A percentile compares a stretch with the other conserved stretches of the same genome.
These are phyloP conservation scores for Lithocarpus polystachyus DNA, from an alignment of 306 rosid genomes.

Conservation along the genomic window DNA sequence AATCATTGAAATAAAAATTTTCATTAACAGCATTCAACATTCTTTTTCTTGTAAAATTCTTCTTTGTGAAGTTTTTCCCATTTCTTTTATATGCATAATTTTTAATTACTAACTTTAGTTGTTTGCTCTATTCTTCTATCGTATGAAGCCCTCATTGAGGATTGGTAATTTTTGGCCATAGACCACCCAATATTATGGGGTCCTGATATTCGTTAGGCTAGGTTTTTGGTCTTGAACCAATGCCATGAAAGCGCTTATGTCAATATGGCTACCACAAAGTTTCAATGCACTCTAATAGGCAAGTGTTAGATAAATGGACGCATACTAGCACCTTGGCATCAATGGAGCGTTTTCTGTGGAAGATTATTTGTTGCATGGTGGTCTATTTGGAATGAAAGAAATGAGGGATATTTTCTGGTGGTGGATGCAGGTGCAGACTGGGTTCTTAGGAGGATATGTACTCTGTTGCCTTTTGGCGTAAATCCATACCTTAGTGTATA, in stretches of 20 bases:
- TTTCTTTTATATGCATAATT: neutral
- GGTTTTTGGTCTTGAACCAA: neutral
- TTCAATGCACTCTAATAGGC: neutral
- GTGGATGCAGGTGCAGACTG: neutral
- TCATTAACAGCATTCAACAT: neutral
- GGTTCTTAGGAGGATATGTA: neutral
- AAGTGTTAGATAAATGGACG: neutral
- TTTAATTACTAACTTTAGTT: neutral
- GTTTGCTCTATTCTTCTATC: neutral
- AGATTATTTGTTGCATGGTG: neutral
- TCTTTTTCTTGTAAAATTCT: neutral
- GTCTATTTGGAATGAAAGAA: neutral
- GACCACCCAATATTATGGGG: neutral
- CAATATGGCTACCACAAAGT: neutral
- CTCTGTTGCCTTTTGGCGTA: neutral
- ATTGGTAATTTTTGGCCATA: neutral
- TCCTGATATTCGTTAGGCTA: neutral
- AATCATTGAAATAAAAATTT: neutral
- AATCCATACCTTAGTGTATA: neutral
- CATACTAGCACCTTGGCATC: neutral
- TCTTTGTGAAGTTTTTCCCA: neutral
- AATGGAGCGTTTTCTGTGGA: neutral
- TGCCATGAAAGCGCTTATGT: neutral
- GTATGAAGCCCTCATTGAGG: neutral
- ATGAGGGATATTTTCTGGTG: neutral